Conservation (phyloP, 1,139 yeast genomes). For the Hansenula lynferdii region DNA sequence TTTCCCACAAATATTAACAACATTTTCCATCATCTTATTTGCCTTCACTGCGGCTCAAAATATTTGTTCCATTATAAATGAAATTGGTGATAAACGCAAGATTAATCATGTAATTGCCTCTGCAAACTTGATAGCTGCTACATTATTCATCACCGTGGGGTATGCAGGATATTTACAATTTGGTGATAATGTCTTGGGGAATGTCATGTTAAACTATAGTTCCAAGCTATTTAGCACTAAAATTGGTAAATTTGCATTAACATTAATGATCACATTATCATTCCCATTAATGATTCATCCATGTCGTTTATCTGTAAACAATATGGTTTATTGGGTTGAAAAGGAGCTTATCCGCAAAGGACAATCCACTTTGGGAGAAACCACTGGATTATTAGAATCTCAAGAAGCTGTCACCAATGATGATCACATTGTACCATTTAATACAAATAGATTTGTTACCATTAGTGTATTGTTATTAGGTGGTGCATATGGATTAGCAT, state of each 20-base stretch:
- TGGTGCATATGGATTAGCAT: conserved; percentile 58
- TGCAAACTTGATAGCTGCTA: conserved; percentile 54
- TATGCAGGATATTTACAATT: conserved; percentile 81
- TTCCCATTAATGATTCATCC: conserved; percentile 95
- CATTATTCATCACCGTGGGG: conserved; percentile 67
- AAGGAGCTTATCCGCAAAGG: conserved; percentile 5
- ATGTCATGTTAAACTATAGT: conserved; percentile 65
- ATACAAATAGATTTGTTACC: conserved; percentile 39
- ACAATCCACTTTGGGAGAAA: conserved; percentile 6
- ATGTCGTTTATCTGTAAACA: conserved; percentile 78
- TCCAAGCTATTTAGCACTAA: conserved; percentile 29
- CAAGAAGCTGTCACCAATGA: conserved; percentile 6
- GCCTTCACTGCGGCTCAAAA: conserved; percentile 96
- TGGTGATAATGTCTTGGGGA: conserved; percentile 75
- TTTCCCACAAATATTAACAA: conserved; percentile 58
- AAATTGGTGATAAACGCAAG: conserved; percentile 55
- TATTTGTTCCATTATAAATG: conserved; percentile 87
- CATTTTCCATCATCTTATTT: conserved; percentile 88
- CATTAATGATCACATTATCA: conserved; percentile 77
- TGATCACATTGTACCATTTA: conserved; percentile 42
- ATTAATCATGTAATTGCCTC: conserved; percentile 48
- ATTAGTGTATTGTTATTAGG: conserved; percentile 43
- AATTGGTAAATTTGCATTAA: conserved; percentile 71
- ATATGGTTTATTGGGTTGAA: conserved; percentile 55
- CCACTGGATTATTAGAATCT: conserved; percentile 12